Evolutionary conservation across 2,329 filamentous ascomycete species (phyloP), one percentile per base, ranked within the genome.

Genomic region (Zymoseptoria ardabiliae): DNA sequence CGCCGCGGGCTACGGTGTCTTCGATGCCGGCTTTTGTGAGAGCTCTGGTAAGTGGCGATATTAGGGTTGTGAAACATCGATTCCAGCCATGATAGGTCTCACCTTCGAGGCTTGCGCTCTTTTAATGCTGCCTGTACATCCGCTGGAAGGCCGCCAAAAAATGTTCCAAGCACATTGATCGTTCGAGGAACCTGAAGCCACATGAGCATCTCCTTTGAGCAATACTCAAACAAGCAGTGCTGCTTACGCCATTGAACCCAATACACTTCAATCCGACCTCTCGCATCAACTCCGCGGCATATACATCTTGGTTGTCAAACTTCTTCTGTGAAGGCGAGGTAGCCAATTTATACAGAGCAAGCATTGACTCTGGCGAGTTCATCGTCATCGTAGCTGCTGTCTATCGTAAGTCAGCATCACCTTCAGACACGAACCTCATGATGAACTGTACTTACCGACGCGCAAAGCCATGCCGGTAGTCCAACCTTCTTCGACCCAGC

Each of bases 331-430:
- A 50, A 19, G 61, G 49, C 6, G 69, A 63, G 3, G 73, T 72
- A 7, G 73, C 76, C 20, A 77, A 68, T 53, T 80, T 69, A 74
- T 85, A 86, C 11, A 92, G 81, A 21, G 81, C 75, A 3, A 83
- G 76, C 65, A 93, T 82, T 2, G 89, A 88, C 59, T 89, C 87
- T 22, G 90, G 90, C 1, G 89, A 91, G 77, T 95, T 94, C 78
- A 94, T 85, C 0, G 90, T 94, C 77, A 93, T 89, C 1, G 89
- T 91, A 19, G 90, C 86, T 30, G 90, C 90, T 0, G 90, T 88
- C 86, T 90, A 58, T 5, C 17, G 25, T 48, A 23, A 45, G 20
- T 23, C 7, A 45, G 28, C 13, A 8, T 25, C 20, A 0, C 8
- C 17, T 10, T 53, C 20, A n/a, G 11, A 51, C 50, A 21, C 20